A percentile compares a stretch with the other conserved stretches of the same genome.
phyloP scores from a whole-genome alignment of 108 stramenopile species.

The Cyclotella sp. region DNA sequence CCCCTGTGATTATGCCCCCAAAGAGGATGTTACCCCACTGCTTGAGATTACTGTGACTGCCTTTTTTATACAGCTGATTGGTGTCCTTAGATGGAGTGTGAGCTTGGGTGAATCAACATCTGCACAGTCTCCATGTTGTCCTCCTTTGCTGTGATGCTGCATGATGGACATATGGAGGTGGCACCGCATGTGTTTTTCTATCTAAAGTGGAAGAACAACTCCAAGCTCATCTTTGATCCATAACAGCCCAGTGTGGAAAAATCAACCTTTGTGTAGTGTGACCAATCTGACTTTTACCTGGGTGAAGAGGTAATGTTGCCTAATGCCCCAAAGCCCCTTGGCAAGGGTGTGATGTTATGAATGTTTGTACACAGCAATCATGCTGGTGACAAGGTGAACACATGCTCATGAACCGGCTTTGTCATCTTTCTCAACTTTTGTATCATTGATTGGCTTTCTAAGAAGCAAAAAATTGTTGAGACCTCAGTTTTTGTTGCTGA shows the following conservation, averaged over 20 bases:
- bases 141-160: constrained; percentile 39
- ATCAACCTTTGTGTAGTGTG: background rate
- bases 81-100: constrained; percentile 58
- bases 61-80: constrained; percentile 35
- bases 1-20: constrained; percentile 17
- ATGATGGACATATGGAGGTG: constrained; percentile 55
- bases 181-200: constrained; percentile 49
- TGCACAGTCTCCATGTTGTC: constrained; percentile 53
- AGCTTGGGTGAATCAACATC: constrained; percentile 60
- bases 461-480: constrained; percentile 40
- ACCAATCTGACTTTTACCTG: constrained; percentile 17
- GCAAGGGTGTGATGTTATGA: constrained; percentile 14
- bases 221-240: constrained; percentile 48
- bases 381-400: too few species aligned
- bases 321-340: constrained; percentile 23
- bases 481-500: constrained; percentile 15
- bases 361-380: too few species aligned
- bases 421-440: too few species aligned
- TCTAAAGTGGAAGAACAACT: constrained; percentile 25
- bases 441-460: constrained; percentile 35
- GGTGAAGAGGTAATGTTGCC: constrained; percentile 22
- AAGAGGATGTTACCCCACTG: background rate
- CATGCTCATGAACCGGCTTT: too few species aligned
- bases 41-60: constrained; percentile 11
- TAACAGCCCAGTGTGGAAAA: constrained; percentile 14